Base-by-base conservation (phyloP, 2,329 filamentous ascomycete genomes). In the Boeremia lycopersici region DNA sequence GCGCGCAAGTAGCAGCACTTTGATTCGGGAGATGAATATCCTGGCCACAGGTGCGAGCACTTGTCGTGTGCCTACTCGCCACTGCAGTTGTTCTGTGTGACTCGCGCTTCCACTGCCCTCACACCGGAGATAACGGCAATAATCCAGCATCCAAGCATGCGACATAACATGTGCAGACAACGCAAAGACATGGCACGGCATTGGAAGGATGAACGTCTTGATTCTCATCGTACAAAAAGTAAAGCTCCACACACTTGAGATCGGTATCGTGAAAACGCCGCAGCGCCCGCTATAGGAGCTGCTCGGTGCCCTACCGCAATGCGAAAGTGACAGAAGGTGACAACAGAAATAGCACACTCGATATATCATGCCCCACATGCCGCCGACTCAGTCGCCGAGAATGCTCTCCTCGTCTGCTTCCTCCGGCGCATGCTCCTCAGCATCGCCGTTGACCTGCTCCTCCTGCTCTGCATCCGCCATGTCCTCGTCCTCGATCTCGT, bases 321-420 rank as follows among this genome's bases (percentile, higher is more conserved):
- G 23, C 30, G 30, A 31, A 39, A 39, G 36, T 57, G 48, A 49
- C 26, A 7, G 34, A 55, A 19, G 11, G 17, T 34, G 30, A 34
- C 28, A 44, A 33, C 34, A 51, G 41, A 41, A 29, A 42, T 30
- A 15, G 19, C 19, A 31, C 28, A 12, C 26, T 28, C 39, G 15
- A 23, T 29, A 26, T 17, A 29, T 8, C 7, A 13, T 29, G 26
- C 28, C n/a, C 17, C 26, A 19, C 15, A 9, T 42, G 38, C 13
- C 23, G 48, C 34, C 30, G 33, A 33, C 10, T 31, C 56, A 76
- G 53, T 77, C 78, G 5, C 77, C 77, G 13, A 79, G 61, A 19
- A 79, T 73, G 50, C 76, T 78, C 63, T 79, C 77, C 43, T 65
- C 78, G 33, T 82, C 76, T 11, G 64, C 67, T 25, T 59, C 67